A percentile compares a stretch with the other conserved stretches of the same genome.
Conservation (phyloP, 164 flowering plant genomes). For the Nymphaea colorata region DNA sequence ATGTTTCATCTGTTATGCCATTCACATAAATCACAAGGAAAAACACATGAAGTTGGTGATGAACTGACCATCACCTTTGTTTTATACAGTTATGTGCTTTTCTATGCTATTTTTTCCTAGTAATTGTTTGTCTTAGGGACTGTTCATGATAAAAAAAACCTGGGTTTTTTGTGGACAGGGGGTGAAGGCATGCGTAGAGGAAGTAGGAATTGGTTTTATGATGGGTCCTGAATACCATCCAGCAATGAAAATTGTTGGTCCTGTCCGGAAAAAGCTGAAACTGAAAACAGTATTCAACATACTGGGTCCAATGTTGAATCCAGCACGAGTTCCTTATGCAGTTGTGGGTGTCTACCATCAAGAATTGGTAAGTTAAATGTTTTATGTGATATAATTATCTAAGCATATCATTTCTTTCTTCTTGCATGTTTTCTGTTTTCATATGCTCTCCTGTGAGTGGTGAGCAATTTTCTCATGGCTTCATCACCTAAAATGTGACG, state of each 20-base stretch:
- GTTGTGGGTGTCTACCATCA: constrained; percentile 84
- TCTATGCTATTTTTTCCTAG: background rate
- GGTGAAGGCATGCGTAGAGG: constrained; percentile 49
- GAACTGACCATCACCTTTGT: background rate
- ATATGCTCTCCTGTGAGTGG: no score
- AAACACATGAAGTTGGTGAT: no score
- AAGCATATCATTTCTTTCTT: background rate
- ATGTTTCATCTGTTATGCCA: no score
- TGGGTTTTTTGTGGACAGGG: constrained; percentile 28
- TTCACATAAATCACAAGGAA: no score
- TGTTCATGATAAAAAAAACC: background rate
- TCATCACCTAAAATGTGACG: no score
- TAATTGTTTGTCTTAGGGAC: no score
- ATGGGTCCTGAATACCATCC: constrained; percentile 92
- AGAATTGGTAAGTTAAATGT: constrained; percentile 39
- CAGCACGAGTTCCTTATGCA: constrained; percentile 75
- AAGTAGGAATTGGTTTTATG: constrained; percentile 91
- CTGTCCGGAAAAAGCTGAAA: constrained; percentile 78
- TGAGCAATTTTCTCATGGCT: no score
- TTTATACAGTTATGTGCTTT: background rate
- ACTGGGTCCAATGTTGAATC: constrained; percentile 89
- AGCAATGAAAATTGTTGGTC: constrained; percentile 85
- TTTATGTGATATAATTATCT: no score
- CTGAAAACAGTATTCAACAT: constrained; percentile 87
- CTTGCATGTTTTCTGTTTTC: background rate